phyloP scores from a whole-genome alignment of 352 stramenopile genomes.

The Globisporangium cylindrosporum region DNA sequence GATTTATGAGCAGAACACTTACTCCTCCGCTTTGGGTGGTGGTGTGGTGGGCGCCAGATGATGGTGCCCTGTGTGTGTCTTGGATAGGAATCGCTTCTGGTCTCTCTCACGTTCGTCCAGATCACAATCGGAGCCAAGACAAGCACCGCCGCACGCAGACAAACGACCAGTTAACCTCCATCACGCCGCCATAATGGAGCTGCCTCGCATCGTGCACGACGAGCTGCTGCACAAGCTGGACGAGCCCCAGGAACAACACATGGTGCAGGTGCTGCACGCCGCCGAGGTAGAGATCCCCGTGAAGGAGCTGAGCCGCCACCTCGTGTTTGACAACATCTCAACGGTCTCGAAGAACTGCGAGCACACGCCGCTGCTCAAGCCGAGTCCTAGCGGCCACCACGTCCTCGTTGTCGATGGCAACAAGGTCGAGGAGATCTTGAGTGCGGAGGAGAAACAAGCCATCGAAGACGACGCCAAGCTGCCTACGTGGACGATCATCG shows the following conservation, averaged over 20 bases:
- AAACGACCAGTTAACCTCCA: neutral
- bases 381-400: neutral
- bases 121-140: neutral
- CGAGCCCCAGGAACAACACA: neutral
- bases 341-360: neutral
- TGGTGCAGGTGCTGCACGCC: neutral
- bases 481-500: neutral
- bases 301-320: neutral
- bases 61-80: neutral
- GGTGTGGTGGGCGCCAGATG: neutral
- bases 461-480: neutral
- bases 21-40: neutral
- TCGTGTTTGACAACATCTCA: neutral
- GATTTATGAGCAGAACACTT: neutral
- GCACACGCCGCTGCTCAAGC: neutral
- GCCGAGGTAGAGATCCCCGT: neutral
- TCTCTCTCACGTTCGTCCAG: neutral
- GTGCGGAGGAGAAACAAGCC: neutral
- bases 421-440: neutral
- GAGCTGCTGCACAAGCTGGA: neutral
- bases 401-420: neutral
- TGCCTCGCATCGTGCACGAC: neutral
- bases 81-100: neutral
- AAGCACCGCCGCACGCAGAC: neutral
- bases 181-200: neutral